phyloP scores from a whole-genome alignment of 2,329 filamentous ascomycete species.

The Pseudofabraea citricarpa region DNA sequence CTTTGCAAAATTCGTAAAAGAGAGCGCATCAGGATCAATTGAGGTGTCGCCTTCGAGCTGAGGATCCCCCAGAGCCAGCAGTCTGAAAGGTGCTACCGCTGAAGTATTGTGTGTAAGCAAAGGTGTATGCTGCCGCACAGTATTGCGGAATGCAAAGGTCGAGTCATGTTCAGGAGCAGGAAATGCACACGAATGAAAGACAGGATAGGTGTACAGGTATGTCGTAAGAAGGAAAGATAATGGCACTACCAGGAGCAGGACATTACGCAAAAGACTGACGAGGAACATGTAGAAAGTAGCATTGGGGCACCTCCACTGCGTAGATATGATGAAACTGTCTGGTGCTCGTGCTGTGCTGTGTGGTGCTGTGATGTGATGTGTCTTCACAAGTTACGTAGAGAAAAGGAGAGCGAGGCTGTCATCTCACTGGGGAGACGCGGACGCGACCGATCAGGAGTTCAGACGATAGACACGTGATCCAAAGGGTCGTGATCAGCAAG shows the following conservation, averaged over 20 bases:
- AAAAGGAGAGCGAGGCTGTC: no score
- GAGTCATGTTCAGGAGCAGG: conserved; percentile 39
- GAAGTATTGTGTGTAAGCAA: conserved; percentile 19
- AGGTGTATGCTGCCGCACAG: conserved; percentile 17
- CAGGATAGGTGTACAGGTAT: conserved; percentile 85
- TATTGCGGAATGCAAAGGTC: conserved; percentile 20
- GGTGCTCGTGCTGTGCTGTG: no score
- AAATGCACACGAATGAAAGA: conserved; percentile 77
- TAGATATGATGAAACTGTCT: no score
- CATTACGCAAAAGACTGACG: conserved; percentile 25
- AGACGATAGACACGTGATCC: no score
- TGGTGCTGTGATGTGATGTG: no score
- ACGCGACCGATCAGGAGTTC: no score
- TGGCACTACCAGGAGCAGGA: conserved; percentile 49
- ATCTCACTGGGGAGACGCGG: no score
- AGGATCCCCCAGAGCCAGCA: conserved; percentile 85
- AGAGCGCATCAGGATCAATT: conserved; percentile 51
- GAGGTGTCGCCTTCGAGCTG: conserved; percentile 91
- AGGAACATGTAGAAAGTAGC: conserved; percentile 26
- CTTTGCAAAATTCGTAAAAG: conserved; percentile 48
- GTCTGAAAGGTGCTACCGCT: conserved; percentile 67
- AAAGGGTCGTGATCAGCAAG: no score
- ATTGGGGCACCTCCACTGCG: neutral
- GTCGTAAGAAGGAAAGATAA: conserved; percentile 64
- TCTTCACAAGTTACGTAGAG: no score